Evolutionary conservation across 202 grass and related monocot species (phyloP), one percentile per base, ranked within the genome.

Genomic region (Saccharum hybrid): DNA sequence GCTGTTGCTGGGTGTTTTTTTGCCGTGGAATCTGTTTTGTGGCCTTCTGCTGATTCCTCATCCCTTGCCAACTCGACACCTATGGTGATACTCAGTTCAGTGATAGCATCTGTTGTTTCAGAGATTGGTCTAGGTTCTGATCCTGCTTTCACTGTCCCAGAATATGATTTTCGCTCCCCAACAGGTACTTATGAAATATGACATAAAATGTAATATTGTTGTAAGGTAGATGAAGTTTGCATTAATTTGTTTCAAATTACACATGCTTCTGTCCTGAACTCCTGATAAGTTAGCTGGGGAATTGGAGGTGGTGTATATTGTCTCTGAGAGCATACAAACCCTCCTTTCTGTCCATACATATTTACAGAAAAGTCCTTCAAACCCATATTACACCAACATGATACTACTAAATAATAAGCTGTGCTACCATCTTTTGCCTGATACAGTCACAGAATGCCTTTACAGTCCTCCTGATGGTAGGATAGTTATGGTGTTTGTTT

Each of bases 21-120:
- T 52, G 96, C 92, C 8, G 91, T 98, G 85, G 96, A 98, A 82
- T 98, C 96, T 74, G 92, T 98, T 78, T 86, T 98, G 61, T 98
- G 96, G 96, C 92, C 90, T 85, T 85, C 92, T 74, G 15, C 71
- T 2, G 87, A 92, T 74, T 81, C 92, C 43, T 94, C 77, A 48
- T 88, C 92, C 66, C 82, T 98, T 85, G 81, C 96, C 57, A 98
- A 93, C 78, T 88, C 90, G 8, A 98, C 96, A 75, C 83, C 96
- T 33, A 94, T 98, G 85, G 92, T 95, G 80, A 98, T 98, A 77
- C 92, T 98, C n/a, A 98, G 96, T 89, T 88, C 92, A 71, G 96
- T 98, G 23, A 95, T 98, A 91, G 92, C 90, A 63, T 98, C 95
- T 78, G 89, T 98, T 74, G 39, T 98, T 89, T 95, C 96, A 81